Percentiles rank a stretch among this genome's conserved stretches.
These are phyloP conservation scores for Candida parachauliodes DNA, from an alignment of 805 yeast genomes.

Conservation along the genomic window DNA sequence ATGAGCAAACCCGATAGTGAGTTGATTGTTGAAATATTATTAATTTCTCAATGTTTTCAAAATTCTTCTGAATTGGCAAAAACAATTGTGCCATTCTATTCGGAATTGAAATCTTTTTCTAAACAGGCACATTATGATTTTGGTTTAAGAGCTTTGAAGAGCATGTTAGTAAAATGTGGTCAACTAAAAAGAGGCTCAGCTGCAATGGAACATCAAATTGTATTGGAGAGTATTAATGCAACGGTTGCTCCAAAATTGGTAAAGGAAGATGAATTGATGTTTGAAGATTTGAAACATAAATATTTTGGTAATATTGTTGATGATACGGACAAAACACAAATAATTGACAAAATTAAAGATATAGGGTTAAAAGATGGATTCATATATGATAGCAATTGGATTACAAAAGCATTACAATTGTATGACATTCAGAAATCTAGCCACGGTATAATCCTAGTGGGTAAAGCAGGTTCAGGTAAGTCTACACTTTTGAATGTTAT, in stretches of 20 bases:
- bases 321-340: conserved; percentile 17
- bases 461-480: conserved; percentile 75
- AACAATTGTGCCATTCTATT: conserved; percentile 54
- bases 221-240: conserved; percentile 54
- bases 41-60: conserved; percentile 68
- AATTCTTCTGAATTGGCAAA: conserved; percentile 43
- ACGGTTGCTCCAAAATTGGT: conserved; percentile 68
- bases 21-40: conserved; percentile 65
- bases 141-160: conserved; percentile 79
- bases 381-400: conserved; percentile 39
- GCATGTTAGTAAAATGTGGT: conserved; percentile 60
- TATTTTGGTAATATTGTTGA: conserved; percentile 25
- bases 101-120: conserved; percentile 37
- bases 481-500: conserved; percentile 50
- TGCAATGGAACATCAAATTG: conserved; percentile 24
- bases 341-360: conserved; percentile 22
- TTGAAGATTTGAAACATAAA: conserved; percentile 19
- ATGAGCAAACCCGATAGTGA: conserved; percentile 70
- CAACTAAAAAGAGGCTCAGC: conserved; percentile 25
- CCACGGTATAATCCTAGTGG: conserved; percentile 81
- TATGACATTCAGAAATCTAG: conserved; percentile 57
- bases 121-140: conserved; percentile 81
- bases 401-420: conserved; percentile 57
- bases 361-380: conserved; percentile 31
- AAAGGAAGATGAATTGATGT: conserved; percentile 45